phyloP scores from a whole-genome alignment of 1,284 basidiomycete species.

The Lignosus rhinocerotis region DNA sequence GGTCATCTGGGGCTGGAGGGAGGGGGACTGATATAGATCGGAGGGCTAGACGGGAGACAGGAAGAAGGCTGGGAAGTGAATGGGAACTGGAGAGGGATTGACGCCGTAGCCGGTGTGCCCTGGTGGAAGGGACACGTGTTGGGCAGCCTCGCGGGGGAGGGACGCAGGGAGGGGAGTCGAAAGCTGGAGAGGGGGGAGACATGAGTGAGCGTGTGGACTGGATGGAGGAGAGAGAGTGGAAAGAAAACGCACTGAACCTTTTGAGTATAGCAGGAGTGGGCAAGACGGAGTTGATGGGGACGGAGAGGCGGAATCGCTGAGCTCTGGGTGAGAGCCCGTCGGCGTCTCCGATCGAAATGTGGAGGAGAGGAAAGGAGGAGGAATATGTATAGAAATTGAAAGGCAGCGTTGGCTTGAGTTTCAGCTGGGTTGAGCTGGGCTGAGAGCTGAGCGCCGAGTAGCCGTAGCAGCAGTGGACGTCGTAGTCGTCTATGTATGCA shows the following conservation, averaged over 20 bases:
- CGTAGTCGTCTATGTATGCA: too few species aligned
- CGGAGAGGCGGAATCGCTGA: conserved; percentile 27
- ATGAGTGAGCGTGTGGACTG: too few species aligned
- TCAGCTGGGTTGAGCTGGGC: too few species aligned
- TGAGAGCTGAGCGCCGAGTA: too few species aligned
- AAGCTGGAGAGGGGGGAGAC: conserved; percentile 7
- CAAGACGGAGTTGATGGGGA: conserved; percentile 10
- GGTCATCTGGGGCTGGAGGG: conserved; percentile 49
- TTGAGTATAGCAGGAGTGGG: too few species aligned
- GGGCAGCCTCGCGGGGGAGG: conserved; percentile 18
- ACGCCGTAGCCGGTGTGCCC: conserved; percentile 17
- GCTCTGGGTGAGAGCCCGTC: conserved; percentile 14
- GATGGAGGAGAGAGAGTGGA: conserved; percentile 9
- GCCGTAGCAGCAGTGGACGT: too few species aligned
- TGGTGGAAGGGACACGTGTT: conserved; percentile 24
- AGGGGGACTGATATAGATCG: conserved; percentile 25
- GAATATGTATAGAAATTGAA: too few species aligned
- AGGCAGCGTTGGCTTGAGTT: conserved; percentile 21
- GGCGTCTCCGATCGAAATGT: conserved; percentile 34
- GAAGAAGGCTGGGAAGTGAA: conserved; percentile 26
- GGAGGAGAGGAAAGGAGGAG: conserved; percentile 28
- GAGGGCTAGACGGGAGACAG: conserved; percentile 16
- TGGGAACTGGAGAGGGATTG: conserved; percentile 13
- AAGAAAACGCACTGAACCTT: conserved; percentile 6
- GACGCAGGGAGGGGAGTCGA: neutral